Percentiles rank a stretch among this genome's conserved stretches.
Evolutionary conservation across 202 grass and related monocot genomes (phyloP).

Genomic region (Bolboschoenoplectus hybrid): DNA sequence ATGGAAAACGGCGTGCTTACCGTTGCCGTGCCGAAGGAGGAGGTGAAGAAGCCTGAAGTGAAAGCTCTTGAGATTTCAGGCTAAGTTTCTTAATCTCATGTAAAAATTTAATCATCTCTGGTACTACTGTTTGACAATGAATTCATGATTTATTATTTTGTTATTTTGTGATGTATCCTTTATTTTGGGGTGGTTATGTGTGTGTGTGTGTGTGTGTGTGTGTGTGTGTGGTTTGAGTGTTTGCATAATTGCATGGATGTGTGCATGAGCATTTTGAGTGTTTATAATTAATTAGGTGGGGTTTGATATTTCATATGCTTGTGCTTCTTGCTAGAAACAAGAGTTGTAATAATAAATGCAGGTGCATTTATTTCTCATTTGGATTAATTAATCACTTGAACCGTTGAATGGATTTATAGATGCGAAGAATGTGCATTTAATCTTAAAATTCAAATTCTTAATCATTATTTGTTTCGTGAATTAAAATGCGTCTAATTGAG

Average conservation of each 20-base stretch:
- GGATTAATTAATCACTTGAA: too few relatives aligned
- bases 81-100: neutral
- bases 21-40: constrained; percentile 53
- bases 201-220: neutral
- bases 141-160: neutral
- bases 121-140: neutral
- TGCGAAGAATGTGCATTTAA: too few relatives aligned
- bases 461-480: too few relatives aligned
- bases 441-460: too few relatives aligned
- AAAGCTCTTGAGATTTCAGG: constrained; percentile 61
- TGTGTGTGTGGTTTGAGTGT: neutral
- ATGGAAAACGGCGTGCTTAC: constrained; percentile 57
- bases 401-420: too few relatives aligned
- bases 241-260: neutral
- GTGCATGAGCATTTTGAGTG: too few relatives aligned
- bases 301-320: too few relatives aligned
- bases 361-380: too few relatives aligned
- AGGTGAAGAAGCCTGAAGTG: constrained; percentile 53
- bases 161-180: neutral
- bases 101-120: neutral
- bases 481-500: too few relatives aligned
- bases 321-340: too few relatives aligned
- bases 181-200: neutral
- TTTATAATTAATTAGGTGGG: too few relatives aligned
- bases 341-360: too few relatives aligned